Conservation (phyloP, 1,139 yeast genomes). For the Zygosaccharomyces pseudobailii region DNA sequence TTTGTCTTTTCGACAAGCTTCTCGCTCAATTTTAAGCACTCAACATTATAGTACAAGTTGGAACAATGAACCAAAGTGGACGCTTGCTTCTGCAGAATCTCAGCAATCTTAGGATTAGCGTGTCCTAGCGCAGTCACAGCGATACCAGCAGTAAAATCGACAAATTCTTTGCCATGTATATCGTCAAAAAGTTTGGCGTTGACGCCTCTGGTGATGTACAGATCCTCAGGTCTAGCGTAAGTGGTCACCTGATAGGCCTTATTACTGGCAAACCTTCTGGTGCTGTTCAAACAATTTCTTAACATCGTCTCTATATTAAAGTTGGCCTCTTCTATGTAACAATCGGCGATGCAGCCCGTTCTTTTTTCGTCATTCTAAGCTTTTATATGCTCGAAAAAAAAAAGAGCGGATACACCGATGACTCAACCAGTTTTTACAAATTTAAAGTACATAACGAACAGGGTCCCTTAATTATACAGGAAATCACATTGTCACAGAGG, state of each 20-base stretch:
- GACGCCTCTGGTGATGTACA: slow-evolving; percentile 31
- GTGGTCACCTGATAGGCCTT: slow-evolving; percentile 31
- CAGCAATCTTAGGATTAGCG: slow-evolving; percentile 65
- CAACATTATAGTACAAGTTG: slow-evolving; percentile 77
- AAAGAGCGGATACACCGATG: not conserved
- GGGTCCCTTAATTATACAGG: not conserved
- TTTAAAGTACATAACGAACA: not conserved
- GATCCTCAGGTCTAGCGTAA: slow-evolving; percentile 33
- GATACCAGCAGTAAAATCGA: slow-evolving; percentile 92
- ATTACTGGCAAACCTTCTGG: slow-evolving; percentile 11
- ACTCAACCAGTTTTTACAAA: not conserved
- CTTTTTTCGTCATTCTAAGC: not conserved
- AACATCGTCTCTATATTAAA: slow-evolving; percentile 10
- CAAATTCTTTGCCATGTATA: slow-evolving; percentile 66
- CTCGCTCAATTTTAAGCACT: slow-evolving; percentile 75
- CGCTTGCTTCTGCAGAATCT: slow-evolving; percentile 69
- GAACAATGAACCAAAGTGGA: slow-evolving; percentile 73
- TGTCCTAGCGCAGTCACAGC: slow-evolving; percentile 97
- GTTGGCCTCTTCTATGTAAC: not conserved
- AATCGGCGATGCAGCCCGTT: not conserved
- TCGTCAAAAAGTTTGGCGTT: slow-evolving; percentile 42
- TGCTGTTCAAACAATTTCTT: slow-evolving; percentile 11
- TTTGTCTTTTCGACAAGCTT: slow-evolving; percentile 66
- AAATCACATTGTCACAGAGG: slow-evolving; percentile 1
- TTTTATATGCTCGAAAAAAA: not conserved